A percentile compares a stretch with the other conserved stretches of the same genome.
phyloP scores from a whole-genome alignment of 2,329 filamentous ascomycete species.

The Coniella vitis region DNA sequence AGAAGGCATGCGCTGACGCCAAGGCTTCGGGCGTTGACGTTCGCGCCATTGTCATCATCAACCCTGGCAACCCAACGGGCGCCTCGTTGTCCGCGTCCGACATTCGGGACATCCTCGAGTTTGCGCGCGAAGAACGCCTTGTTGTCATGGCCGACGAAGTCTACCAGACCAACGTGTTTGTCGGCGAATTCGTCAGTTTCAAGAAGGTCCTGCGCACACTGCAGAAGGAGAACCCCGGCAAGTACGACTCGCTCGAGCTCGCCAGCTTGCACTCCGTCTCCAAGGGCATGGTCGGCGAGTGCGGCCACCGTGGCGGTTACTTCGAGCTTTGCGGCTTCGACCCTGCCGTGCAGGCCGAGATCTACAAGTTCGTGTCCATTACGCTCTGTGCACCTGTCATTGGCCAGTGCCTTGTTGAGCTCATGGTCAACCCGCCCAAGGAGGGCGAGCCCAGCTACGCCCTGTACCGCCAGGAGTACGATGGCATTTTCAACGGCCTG shows the following conservation, averaged over 20 bases:
- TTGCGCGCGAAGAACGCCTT: conserved; percentile 77
- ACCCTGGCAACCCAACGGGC: conserved; percentile 95
- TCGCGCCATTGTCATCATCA: conserved; percentile 92
- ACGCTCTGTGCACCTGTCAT: conserved; percentile 93
- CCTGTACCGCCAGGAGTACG: conserved; percentile 81
- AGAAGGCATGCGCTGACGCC: conserved; percentile 65
- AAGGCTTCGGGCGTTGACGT: conserved; percentile 74
- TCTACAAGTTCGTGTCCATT: conserved; percentile 99
- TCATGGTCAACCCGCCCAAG: conserved; percentile 94
- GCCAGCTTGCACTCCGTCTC: conserved; percentile 88
- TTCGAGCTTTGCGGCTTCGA: conserved; percentile 94
- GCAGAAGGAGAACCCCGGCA: conserved; percentile 66
- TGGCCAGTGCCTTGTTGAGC: conserved; percentile 91
- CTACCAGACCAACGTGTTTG: conserved; percentile 98
- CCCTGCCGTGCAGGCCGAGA: conserved; percentile 75
- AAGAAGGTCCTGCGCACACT: conserved; percentile 79
- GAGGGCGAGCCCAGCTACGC: conserved; percentile 76
- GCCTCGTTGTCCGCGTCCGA: conserved; percentile 74
- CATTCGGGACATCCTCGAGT: conserved; percentile 76
- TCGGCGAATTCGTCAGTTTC: conserved; percentile 92
- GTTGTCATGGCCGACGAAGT: conserved; percentile 95
- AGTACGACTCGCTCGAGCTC: conserved; percentile 80
- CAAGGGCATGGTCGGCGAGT: conserved; percentile 99
- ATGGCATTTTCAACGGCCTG: conserved; percentile 71
- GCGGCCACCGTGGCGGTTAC: conserved; percentile 94